phyloP scores from a whole-genome alignment of 1,139 yeast genomes.

The Nakaseomyces bracarensis region DNA sequence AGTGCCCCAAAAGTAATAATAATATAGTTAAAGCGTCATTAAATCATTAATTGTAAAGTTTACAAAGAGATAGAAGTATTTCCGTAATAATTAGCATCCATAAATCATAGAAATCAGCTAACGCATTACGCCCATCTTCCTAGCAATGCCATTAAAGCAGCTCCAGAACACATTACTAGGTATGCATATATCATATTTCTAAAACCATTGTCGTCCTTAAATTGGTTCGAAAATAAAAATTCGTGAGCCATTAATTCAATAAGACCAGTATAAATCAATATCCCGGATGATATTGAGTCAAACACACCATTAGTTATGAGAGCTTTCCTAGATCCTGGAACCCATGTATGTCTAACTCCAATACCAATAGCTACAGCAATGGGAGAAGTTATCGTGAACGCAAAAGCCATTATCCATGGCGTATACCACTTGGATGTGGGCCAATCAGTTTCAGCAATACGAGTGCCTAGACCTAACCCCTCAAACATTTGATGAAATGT shows the following conservation, averaged over 20 bases:
- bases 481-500: constrained; percentile 88
- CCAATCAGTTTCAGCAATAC: constrained; percentile 70
- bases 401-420: constrained; percentile 52
- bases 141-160: constrained; percentile 73
- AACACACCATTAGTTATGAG: constrained; percentile 67
- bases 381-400: constrained; percentile 68
- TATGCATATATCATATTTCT: constrained; percentile 32
- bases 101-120: too few species aligned
- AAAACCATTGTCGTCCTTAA: constrained; percentile 38
- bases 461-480: constrained; percentile 82
- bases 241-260: constrained; percentile 86
- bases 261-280: constrained; percentile 71
- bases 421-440: constrained; percentile 36
- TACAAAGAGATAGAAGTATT: not conserved
- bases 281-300: constrained; percentile 78
- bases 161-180: constrained; percentile 51
- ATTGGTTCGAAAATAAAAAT: constrained; percentile 61
- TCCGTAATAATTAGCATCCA: not conserved
- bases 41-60: not conserved
- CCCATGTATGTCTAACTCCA: constrained; percentile 62
- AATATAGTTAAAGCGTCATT: too few species aligned
- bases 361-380: constrained; percentile 76
- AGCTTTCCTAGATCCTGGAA: constrained; percentile 55
- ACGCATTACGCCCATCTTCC: constrained; percentile 88
- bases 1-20: too few species aligned